A percentile compares a stretch with the other conserved stretches of the same genome.
phyloP scores from a whole-genome alignment of 495 filamentous ascomycete species.

The Xylaria curta region DNA sequence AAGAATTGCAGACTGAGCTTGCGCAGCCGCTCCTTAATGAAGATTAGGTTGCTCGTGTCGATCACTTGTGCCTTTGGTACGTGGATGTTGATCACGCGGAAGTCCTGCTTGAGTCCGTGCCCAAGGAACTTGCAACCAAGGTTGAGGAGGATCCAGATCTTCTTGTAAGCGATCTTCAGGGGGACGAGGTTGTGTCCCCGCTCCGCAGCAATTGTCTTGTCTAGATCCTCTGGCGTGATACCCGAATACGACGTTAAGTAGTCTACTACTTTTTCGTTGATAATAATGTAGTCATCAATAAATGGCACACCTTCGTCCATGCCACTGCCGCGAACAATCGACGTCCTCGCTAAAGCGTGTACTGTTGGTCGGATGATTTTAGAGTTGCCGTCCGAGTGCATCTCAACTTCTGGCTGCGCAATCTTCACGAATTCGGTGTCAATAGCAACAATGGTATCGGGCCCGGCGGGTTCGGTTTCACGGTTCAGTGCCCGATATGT shows the following conservation, averaged over 20 bases:
- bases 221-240: slow-evolving; percentile 83
- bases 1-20: slow-evolving; percentile 88
- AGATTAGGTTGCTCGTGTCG: slow-evolving; percentile 90
- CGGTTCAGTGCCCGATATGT: slow-evolving; percentile 66
- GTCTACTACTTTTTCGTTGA: slow-evolving; percentile 90
- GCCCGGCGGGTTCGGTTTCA: slow-evolving; percentile 67
- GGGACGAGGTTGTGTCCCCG: slow-evolving; percentile 75
- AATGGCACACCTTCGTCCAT: slow-evolving; percentile 80
- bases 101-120: slow-evolving; percentile 90
- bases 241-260: slow-evolving; percentile 94
- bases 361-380: slow-evolving; percentile 86
- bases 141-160: slow-evolving; percentile 95
- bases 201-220: slow-evolving; percentile 66
- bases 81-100: slow-evolving; percentile 96
- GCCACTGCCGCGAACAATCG: slow-evolving; percentile 80
- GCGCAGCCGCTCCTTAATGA: slow-evolving; percentile 68
- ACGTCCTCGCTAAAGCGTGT: slow-evolving; percentile 85
- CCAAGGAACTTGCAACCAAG: slow-evolving; percentile 93
- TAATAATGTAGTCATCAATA: slow-evolving; percentile 95
- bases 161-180: slow-evolving; percentile 94
- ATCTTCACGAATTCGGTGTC: slow-evolving; percentile 96
- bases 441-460: slow-evolving; percentile 79
- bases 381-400: slow-evolving; percentile 86
- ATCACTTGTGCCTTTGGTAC: slow-evolving; percentile 90
- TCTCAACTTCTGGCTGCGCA: slow-evolving; percentile 87